Percentiles rank a stretch among this genome's conserved stretches.
Evolutionary conservation across 495 filamentous ascomycete genomes (phyloP).

Genomic region (Podospora fimiseda): DNA sequence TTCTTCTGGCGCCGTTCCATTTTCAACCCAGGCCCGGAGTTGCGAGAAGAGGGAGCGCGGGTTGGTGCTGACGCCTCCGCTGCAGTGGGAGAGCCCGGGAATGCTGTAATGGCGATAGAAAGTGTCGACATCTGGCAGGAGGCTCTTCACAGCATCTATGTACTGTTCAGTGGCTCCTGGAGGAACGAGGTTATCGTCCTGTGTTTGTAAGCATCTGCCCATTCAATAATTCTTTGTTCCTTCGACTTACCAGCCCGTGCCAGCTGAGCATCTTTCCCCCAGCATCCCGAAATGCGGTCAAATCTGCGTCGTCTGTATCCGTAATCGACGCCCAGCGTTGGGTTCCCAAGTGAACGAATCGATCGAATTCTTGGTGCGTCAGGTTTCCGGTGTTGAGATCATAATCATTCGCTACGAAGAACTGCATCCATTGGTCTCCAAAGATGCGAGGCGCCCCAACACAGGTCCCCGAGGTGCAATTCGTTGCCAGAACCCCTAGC

Average conservation of each 20-base stretch:
- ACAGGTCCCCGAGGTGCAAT: conserved; percentile 15
- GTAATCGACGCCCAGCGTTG: conserved; percentile 30
- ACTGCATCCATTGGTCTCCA: conserved; percentile 11
- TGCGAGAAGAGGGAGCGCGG: conserved; percentile 21
- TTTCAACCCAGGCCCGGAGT: conserved; percentile 32
- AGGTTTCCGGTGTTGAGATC: conserved; percentile 11
- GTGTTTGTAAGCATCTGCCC: neutral
- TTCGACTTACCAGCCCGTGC: conserved; percentile 40
- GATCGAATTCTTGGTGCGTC: conserved; percentile 19
- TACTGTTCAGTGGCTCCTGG: conserved; percentile 20
- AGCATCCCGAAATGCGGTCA: conserved; percentile 29
- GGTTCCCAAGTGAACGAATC: conserved; percentile 21
- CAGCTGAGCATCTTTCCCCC: conserved; percentile 44
- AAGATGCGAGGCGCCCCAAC: conserved; percentile 7
- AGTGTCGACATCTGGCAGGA: conserved; percentile 11
- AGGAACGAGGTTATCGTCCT: conserved; percentile 22
- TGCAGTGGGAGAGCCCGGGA: conserved; percentile 31
- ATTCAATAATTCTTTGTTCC: conserved; percentile 10
- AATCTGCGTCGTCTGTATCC: conserved; percentile 34
- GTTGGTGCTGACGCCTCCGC: conserved; percentile 16
- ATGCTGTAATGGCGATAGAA: conserved; percentile 30
- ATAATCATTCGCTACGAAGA: conserved; percentile 22
- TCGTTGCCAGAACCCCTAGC: conserved; percentile 16
- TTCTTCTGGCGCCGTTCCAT: conserved; percentile 23
- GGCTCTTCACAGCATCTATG: conserved; percentile 17